Evolutionary conservation across 140 eudicot species (phyloP), one percentile per base, ranked within the genome.

Genomic region (Cichorium intybus): DNA sequence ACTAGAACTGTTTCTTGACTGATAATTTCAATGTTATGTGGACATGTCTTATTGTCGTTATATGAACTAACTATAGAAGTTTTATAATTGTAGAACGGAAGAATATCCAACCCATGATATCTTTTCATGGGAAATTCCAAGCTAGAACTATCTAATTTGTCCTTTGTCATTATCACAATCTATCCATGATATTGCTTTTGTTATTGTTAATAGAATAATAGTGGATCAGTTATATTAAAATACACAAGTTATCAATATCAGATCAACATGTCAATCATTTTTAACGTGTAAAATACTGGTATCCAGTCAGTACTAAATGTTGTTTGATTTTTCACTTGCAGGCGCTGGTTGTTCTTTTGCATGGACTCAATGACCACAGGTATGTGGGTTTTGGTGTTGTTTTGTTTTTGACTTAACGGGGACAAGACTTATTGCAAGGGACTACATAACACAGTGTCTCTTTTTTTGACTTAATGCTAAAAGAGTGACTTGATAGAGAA

Each of bases 321-420:
- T 24, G 16, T 72, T 57, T 28, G 23, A 12, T 75, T 41, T 51
- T 24, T 62, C 23, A 21, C 61, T 37, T 77, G 83, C 71, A 90
- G 96, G 97, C 88, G 35, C 17, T 90, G 39, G 91, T 90, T 10
- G 73, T 90, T 73, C 64, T 90, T 37, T 62, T 90, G 79, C 97
- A 90, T 55, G 97, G 97, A 70, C 85, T 90, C 41, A 90, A 90
- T 52, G 97, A 90, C 47, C 97, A 90, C 84, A 77, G 94, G 97
- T 90, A 10, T 24, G 75, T 45, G 7, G 24, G 12, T 51, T 17
- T 24, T 20, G 23, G 27, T 22, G n/a, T n/a, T n/a, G n/a, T n/a
- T n/a, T 60, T 24, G 10, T 14, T 56, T 9, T 7, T 34, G 41
- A 28, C 35, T 15, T n/a, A 7, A 20, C n/a, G 6, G n/a, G n/a